phyloP scores from a whole-genome alignment of 805 yeast genomes.

The Candida golubevii region DNA sequence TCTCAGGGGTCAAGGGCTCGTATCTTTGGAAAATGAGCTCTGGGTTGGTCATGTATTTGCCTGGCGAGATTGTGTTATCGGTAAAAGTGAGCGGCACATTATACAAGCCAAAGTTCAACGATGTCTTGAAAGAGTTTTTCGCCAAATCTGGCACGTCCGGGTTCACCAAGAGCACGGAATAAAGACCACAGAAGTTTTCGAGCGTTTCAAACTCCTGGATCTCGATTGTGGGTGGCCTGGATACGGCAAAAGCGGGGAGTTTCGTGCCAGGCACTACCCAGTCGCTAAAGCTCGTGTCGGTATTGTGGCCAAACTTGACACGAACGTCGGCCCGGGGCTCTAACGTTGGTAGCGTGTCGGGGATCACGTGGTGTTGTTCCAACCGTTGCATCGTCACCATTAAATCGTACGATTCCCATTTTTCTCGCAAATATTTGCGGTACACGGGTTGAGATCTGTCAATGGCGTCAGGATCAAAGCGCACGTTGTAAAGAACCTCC shows the following conservation, averaged over 20 bases:
- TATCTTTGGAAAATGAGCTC: slow-evolving; percentile 47
- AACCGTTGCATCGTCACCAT: slow-evolving; percentile 89
- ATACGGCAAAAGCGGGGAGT: slow-evolving; percentile 69
- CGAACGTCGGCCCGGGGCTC: slow-evolving; percentile 74
- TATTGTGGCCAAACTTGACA: slow-evolving; percentile 68
- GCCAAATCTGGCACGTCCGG: slow-evolving; percentile 85
- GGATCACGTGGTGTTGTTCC: slow-evolving; percentile 79
- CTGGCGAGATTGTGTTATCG: slow-evolving; percentile 52
- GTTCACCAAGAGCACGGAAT: slow-evolving; percentile 78
- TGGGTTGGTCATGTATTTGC: slow-evolving; percentile 34
- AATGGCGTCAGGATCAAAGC: slow-evolving; percentile 40
- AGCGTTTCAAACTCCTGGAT: slow-evolving; percentile 64
- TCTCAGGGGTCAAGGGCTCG: slow-evolving; percentile 83
- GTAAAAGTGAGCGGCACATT: slow-evolving; percentile 59
- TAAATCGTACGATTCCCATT: slow-evolving; percentile 68
- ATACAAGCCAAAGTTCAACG: slow-evolving; percentile 71
- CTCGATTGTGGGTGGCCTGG: slow-evolving; percentile 71
- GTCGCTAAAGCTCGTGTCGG: slow-evolving; percentile 48
- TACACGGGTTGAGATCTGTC: slow-evolving; percentile 79
- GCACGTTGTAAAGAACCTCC: slow-evolving; percentile 70
- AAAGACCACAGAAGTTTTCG: slow-evolving; percentile 45
- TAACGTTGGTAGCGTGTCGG: slow-evolving; percentile 90
- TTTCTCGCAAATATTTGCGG: slow-evolving; percentile 58
- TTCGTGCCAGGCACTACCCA: slow-evolving; percentile 78
- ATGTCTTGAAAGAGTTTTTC: slow-evolving; percentile 64